Evolutionary conservation across 1,284 basidiomycete species (phyloP), one percentile per base, ranked within the genome.

Genomic region (Moniliophthora roreri): DNA sequence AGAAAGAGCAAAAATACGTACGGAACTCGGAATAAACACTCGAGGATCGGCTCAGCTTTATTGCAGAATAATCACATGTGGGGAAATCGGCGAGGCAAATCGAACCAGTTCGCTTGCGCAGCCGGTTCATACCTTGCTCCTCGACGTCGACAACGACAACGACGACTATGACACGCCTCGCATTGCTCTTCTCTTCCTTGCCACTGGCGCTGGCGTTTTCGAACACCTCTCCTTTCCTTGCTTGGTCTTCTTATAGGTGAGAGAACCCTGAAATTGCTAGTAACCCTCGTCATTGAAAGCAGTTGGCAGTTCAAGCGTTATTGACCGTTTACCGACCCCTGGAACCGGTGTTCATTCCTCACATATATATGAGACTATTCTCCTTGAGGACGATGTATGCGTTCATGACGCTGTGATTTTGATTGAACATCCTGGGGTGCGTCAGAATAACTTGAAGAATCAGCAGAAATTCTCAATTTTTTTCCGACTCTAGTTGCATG

Each of bases 221-320:
- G 5, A 75, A 82, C 51, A 85, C 84, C 0, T 66, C 73, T 1
- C 87, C 87, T 2, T 63, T 89, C 11, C 66, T 90, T 6, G 79
- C 80, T n/a, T 90, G 88, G 88, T 82, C 87, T 0, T 85, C 85
- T 21, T 71, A 77, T 51, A 77, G 72, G 86, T 87, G 65, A 21
- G 57, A n/a, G n/a, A n/a, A n/a, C n/a, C n/a, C n/a, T n/a, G n/a
- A n/a, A n/a, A n/a, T n/a, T n/a, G n/a, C n/a, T n/a, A n/a, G n/a
- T n/a, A n/a, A n/a, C n/a, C n/a, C n/a, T n/a, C n/a, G n/a, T n/a
- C n/a, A n/a, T n/a, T n/a, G n/a, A n/a, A n/a, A n/a, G n/a, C n/a
- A n/a, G n/a, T n/a, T n/a, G n/a, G 4, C 58, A 85, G 84, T 56
- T 80, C 79, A 44, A 68, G 68, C 59, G 63, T 70, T 34, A 71